Percentiles rank a stretch among this genome's conserved stretches.
Evolutionary conservation across 805 yeast genomes (phyloP).

Genomic region (Isabelozyma pseudorhagii): DNA sequence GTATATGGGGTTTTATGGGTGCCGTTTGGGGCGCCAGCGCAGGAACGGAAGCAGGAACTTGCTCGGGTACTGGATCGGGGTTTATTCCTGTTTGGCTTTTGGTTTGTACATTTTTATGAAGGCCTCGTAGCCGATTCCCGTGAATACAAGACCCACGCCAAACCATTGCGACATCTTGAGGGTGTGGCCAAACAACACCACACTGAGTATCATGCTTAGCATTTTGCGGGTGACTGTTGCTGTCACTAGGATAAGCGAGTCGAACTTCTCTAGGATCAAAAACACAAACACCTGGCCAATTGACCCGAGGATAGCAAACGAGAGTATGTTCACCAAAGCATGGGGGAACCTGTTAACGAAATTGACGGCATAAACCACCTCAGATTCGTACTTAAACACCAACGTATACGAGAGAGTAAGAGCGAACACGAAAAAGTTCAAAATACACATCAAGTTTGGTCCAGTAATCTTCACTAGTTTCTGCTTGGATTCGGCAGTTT

Average conservation of each 20-base stretch:
- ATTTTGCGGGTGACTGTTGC: conserved; percentile 96
- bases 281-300: conserved; percentile 94
- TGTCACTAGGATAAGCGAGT: conserved; percentile 80
- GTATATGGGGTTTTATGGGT: not conserved
- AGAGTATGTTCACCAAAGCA: conserved; percentile 55
- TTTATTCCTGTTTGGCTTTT: not conserved
- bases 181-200: conserved; percentile 78
- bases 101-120: conserved; percentile 18
- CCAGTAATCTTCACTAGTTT: conserved; percentile 56
- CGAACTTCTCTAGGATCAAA: conserved; percentile 76
- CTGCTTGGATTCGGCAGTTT: not conserved
- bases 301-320: conserved; percentile 79
- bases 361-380: conserved; percentile 44
- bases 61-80: too few relatives aligned
- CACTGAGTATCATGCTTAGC: conserved; percentile 91
- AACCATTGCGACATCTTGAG: conserved; percentile 66
- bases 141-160: conserved; percentile 78
- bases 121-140: conserved; percentile 84
- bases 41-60: too few relatives aligned
- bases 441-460: conserved; percentile 79
- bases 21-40: too few relatives aligned
- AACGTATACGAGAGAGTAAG: conserved; percentile 51
- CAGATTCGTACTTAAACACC: conserved; percentile 38
- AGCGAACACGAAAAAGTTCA: conserved; percentile 43
- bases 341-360: conserved; percentile 53